These are phyloP conservation scores for Fusarium chlamydosporum DNA, from an alignment of 2,329 filamentous ascomycete genomes.

Conservation along the genomic window DNA sequence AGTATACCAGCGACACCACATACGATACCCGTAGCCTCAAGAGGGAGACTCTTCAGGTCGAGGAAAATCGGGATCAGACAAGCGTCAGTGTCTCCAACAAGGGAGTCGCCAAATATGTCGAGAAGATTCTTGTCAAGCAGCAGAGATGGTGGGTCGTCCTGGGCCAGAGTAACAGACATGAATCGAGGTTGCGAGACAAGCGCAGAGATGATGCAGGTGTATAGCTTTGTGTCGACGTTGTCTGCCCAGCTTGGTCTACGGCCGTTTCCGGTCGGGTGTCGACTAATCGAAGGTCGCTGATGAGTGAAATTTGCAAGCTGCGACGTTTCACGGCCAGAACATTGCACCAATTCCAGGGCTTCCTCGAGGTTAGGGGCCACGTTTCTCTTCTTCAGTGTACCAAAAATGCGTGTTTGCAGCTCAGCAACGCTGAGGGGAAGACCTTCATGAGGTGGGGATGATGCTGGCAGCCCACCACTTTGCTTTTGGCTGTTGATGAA, in stretches of 20 bases:
- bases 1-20: constrained; percentile 91
- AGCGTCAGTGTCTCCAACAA: constrained; percentile 81
- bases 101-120: constrained; percentile 75
- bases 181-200: constrained; percentile 75
- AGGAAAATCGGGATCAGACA: constrained; percentile 88
- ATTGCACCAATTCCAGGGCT: constrained; percentile 81
- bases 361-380: constrained; percentile 80
- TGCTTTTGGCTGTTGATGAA: constrained; percentile 68
- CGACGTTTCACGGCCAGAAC: constrained; percentile 74
- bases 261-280: constrained; percentile 56
- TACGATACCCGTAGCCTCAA: constrained; percentile 94
- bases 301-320: constrained; percentile 58
- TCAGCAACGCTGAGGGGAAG: constrained; percentile 84
- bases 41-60: constrained; percentile 82
- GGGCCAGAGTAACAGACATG: constrained; percentile 79
- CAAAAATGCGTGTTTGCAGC: constrained; percentile 86
- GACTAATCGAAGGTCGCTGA: constrained; percentile 56
- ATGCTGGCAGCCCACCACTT: constrained; percentile 55
- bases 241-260: constrained; percentile 66
- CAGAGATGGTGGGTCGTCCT: constrained; percentile 80
- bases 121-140: constrained; percentile 79
- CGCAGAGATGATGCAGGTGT: constrained; percentile 73
- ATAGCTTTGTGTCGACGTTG: constrained; percentile 73
- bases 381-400: constrained; percentile 81
- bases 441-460: constrained; percentile 74